Base-by-base conservation (phyloP, 2,329 filamentous ascomycete species). In the Fusarium cyanostomum region DNA sequence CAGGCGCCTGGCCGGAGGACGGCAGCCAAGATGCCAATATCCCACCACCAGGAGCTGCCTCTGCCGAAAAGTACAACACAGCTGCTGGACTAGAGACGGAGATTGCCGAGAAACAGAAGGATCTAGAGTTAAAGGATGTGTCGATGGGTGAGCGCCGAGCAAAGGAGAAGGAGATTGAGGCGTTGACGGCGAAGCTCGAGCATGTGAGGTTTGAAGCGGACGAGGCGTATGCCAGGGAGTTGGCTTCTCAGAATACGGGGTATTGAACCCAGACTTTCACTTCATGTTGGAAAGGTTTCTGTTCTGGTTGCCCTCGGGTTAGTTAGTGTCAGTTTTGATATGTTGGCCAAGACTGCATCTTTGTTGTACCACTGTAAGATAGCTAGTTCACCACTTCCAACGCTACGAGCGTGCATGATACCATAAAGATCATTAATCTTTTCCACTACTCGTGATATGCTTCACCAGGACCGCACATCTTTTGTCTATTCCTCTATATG, bases 151-250 rank as follows among this genome's bases (percentile, higher is more conserved):
- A 69, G 30, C 67, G 62, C 38, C 44, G 49, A 7, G 71, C 66
- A 7, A 34, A 70, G 31, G 75, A 77, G 49, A 72, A 64, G 56
- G 76, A 79, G 62, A 70, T 82, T 35, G 74, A 79, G 53, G 72
- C 69, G 28, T 65, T 85, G 52, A 75, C 75, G 37, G 59, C 64
- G 11, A 73, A 74, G 42, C 65, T 83, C 24, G 75, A 79, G 48
- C 53, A 62, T 52, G 54, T 83, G 52, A 71, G 75, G 57, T 58
- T 81, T 7, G 77, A 82, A 68, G 81, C 78, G 2, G 81, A 85
- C 49, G 82, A 79, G 66, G 76, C 79, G 59, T 80, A 80, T 58
- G 82, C 80, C 27, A 73, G 75, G 58, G 78, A 80, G 59, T 49
- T 84, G 60, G 79, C 71, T 9, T 46, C 49, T 8, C 53, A 51